Evolutionary conservation across 1,284 basidiomycete genomes (phyloP), one percentile per base, ranked within the genome.

Genomic region (Apiotrichum sp.): DNA sequence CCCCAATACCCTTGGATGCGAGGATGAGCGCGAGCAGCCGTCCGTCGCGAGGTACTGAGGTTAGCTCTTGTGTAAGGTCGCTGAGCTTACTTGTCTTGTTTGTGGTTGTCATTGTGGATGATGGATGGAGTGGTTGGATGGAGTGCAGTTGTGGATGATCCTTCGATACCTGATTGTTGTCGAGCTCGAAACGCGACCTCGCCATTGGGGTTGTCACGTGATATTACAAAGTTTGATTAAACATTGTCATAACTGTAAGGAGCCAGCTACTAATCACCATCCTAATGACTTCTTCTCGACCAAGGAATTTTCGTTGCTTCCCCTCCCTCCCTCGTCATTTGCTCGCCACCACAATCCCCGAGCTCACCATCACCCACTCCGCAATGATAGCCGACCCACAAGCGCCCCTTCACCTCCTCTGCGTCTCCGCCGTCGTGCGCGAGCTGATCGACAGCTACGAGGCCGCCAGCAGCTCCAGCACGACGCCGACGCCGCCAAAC

Each of bases 341-440:
- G 6, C 7, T 44, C 41, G 5, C n/a, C 34, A 16, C 11, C 50
- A 38, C 22, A 33, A 29, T 35, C 11, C 3, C 14, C 4, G 3
- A 7, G 8, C 34, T 31, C 42, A 4, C 41, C 50, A 13, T 33
- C 41, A 4, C 50, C 55, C 44, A 16, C 13, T 22, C 6, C 6
- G 35, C 42, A 36, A 68, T 68, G 66, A 61, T 66, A 50, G 59
- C 63, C 14, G 59, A 68, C 22, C 69, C 89, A 0, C 91, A 97
- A 74, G 88, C 93, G 5, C 93, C 97, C 77, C 82, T 85, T 44
- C 83, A 98, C 52, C 82, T 98, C 29, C 85, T 93, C 54, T 90
- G 93, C 52, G 95, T 91, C 32, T 93, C 93, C 10, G 91, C 92
- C 40, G 95, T 98, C 65, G 95, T 95, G 35, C 84, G 90, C 64